Conservation (phyloP, 345 rosid genomes). For the Eutrema heterophyllum region DNA sequence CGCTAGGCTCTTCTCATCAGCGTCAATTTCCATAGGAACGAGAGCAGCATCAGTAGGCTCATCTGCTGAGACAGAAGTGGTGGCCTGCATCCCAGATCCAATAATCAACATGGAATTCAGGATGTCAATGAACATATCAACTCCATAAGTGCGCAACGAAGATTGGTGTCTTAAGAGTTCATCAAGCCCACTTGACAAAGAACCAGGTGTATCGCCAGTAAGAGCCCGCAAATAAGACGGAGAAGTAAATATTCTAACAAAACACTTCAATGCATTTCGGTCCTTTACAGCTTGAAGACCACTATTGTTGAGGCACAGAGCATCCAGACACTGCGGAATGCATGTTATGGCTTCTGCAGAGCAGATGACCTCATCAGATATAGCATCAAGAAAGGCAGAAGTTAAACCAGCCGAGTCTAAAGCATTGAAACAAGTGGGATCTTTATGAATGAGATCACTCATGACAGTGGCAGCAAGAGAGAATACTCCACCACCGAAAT, state of each 20-base stretch:
- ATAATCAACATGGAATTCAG: slow-evolving; percentile 50
- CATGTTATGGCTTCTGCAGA: slow-evolving; percentile 91
- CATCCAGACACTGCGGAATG: slow-evolving; percentile 97
- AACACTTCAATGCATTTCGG: slow-evolving; percentile 78
- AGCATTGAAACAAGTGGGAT: slow-evolving; percentile 81
- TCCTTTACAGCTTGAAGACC: slow-evolving; percentile 94
- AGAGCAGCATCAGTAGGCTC: slow-evolving; percentile 38
- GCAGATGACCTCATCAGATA: slow-evolving; percentile 78
- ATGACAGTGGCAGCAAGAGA: slow-evolving; percentile 93
- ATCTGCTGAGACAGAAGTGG: slow-evolving; percentile 43
- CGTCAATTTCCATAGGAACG: slow-evolving; percentile 90
- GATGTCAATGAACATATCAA: slow-evolving; percentile 89
- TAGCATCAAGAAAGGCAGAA: slow-evolving; percentile 88
- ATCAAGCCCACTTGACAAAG: slow-evolving; percentile 86
- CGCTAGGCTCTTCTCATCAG: slow-evolving; percentile 57
- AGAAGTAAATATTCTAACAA: slow-evolving; percentile 88
- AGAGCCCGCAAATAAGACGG: slow-evolving; percentile 73
- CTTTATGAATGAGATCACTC: slow-evolving; percentile 98
- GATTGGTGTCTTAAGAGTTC: slow-evolving; percentile 94
- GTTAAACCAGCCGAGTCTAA: slow-evolving; percentile 90
- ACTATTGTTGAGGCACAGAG: slow-evolving; percentile 78
- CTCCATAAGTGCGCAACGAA: slow-evolving; percentile 78
- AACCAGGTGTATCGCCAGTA: slow-evolving; percentile 72
- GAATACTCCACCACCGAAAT: slow-evolving; percentile 96
- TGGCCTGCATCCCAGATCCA: slow-evolving; percentile 64